Conservation (phyloP, 805 yeast species). For the Kodamaea laetipori region DNA sequence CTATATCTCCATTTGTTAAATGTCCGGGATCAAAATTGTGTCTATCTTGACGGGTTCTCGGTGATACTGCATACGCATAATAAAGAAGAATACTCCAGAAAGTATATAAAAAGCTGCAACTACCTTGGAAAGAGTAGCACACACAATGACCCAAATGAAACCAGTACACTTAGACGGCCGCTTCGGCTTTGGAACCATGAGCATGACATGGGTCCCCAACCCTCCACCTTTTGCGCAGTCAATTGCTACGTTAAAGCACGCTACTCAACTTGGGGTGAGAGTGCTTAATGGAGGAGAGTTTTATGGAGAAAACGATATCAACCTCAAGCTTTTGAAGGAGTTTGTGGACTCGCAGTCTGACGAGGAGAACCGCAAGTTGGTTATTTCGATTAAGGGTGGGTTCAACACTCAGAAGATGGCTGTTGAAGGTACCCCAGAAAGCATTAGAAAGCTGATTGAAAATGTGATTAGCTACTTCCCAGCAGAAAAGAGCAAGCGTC, state of each 20-base stretch:
- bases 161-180: conserved; percentile 20
- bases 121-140: no score
- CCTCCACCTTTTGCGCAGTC: conserved; percentile 59
- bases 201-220: conserved; percentile 66
- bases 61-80: no score
- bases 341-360: conserved; percentile 63
- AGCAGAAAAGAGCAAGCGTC: conserved; percentile 23
- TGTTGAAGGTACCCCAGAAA: conserved; percentile 56
- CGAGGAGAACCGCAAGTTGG: conserved; percentile 50
- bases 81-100: no score
- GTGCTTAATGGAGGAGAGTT: conserved; percentile 78
- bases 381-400: conserved; percentile 72
- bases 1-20: no score
- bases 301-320: conserved; percentile 58
- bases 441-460: conserved; percentile 50
- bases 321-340: conserved; percentile 56
- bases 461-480: conserved; percentile 33
- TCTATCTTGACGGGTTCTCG: no score
- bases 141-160: conserved; percentile 1
- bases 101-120: no score
- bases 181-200: conserved; percentile 81
- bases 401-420: conserved; percentile 32
- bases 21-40: no score
- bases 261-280: conserved; percentile 43
- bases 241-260: conserved; percentile 50